Evolutionary conservation across 1,284 basidiomycete species (phyloP), one percentile per base, ranked within the genome.

Genomic region (Amylostereum chailletii): DNA sequence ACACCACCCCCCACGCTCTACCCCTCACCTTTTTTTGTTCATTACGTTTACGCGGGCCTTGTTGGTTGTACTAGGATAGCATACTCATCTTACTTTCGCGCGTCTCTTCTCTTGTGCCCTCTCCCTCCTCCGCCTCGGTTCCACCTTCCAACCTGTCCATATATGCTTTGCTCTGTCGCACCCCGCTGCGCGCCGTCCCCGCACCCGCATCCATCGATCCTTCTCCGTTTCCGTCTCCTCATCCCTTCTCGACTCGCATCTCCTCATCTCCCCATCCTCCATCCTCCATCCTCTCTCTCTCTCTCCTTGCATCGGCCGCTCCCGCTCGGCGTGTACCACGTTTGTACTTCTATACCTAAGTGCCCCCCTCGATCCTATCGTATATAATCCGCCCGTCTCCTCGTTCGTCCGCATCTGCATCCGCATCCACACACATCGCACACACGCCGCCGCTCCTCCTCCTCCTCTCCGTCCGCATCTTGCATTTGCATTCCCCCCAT

Each of bases 51-150:
- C 26, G 19, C 26, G 4, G 30, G 26, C 30, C 34, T 34, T 31
- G 33, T 34, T 10, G 27, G 34, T 33, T 30, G 29, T 19, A 19
- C 19, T 19, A 19, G 19, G 19, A 19, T 19, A 19, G 19, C 34
- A 45, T 45, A 32, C 30, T 45, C 42, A 26, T 43, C 34, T 36
- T 6, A 42, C 37, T 51, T 40, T 42, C 30, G 42, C 44, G 11
- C 39, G 32, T 46, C 30, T 43, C 26, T 36, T 40, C 41, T 42
- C 42, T 45, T 33, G 11, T 37, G 7, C 34, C 19, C 46, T 41
- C 34, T 54, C 50, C 32, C 40, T 44, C 41, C 41, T 43, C 42
- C 48, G 39, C 32, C 45, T 46, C n/a, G 34, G n/a, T 48, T 29
- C 8, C 26, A 27, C 36, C 11, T 27, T 36, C 29, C 26, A 38